Evolutionary conservation across 805 yeast genomes (phyloP).

Genomic region (Middelhovenomyces tepae): DNA sequence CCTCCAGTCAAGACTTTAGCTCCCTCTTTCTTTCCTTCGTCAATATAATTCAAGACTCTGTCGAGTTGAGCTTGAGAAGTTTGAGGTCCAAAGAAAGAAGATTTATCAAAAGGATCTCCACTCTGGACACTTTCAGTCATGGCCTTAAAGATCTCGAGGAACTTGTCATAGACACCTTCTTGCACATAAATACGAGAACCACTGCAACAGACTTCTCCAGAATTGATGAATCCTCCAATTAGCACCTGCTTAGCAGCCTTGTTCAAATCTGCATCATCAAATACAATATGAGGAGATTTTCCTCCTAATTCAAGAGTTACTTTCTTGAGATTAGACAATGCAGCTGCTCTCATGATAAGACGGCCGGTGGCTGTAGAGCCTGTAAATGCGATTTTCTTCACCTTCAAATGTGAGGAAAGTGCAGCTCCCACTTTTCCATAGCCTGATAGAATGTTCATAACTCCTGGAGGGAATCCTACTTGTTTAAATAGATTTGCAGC

Average conservation of each 20-base stretch:
- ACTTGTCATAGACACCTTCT: constrained; percentile 65
- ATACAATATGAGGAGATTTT: constrained; percentile 80
- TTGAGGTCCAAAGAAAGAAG: constrained; percentile 77
- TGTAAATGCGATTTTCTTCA: constrained; percentile 82
- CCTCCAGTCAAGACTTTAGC: constrained; percentile 75
- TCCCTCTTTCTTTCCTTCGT: constrained; percentile 69
- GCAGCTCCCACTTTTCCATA: constrained; percentile 59
- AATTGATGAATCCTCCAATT: constrained; percentile 75
- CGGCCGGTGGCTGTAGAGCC: constrained; percentile 87
- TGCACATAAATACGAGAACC: constrained; percentile 84
- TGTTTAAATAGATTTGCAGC: constrained; percentile 46
- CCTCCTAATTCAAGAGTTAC: constrained; percentile 91
- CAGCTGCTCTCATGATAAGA: constrained; percentile 61
- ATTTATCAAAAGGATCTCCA: constrained; percentile 72
- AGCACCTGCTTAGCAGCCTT: constrained; percentile 63
- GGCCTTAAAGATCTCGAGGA: constrained; percentile 44
- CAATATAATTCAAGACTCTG: constrained; percentile 61
- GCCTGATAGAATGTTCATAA: constrained; percentile 58
- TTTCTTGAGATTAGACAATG: constrained; percentile 60
- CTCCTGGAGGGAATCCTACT: constrained; percentile 68
- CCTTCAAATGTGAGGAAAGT: constrained; percentile 47
- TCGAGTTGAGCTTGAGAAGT: constrained; percentile 65
- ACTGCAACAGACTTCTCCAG: constrained; percentile 92
- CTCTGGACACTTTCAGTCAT: constrained; percentile 43
- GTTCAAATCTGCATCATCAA: constrained; percentile 70